phyloP scores from a whole-genome alignment of 2,329 filamentous ascomycete species.

The Aotearoamyces nothofagi region DNA sequence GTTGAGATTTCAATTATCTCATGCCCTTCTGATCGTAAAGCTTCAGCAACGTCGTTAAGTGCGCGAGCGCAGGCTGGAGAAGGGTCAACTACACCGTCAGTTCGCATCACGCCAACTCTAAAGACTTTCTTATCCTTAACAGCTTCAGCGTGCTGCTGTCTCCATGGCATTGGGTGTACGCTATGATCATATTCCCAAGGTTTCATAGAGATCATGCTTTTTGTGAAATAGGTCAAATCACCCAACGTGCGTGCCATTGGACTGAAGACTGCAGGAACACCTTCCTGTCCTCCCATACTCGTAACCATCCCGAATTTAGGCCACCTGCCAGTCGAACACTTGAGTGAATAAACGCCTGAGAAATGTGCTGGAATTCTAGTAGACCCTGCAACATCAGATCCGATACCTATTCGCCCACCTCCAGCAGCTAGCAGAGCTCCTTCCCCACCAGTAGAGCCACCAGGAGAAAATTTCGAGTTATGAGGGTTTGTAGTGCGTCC shows the following conservation, averaged over 20 bases:
- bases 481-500: slow-evolving; percentile 72
- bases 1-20: slow-evolving; percentile 41
- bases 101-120: slow-evolving; percentile 61
- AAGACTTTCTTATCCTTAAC: slow-evolving; percentile 46
- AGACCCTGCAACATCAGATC: slow-evolving; percentile 81
- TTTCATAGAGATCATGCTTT: slow-evolving; percentile 61
- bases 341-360: slow-evolving; percentile 73
- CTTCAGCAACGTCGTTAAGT: slow-evolving; percentile 52
- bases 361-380: slow-evolving; percentile 81
- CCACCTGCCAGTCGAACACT: slow-evolving; percentile 83
- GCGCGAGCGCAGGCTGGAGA: slow-evolving; percentile 72
- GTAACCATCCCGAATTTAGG: slow-evolving; percentile 72
- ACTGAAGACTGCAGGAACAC: slow-evolving; percentile 75
- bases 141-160: slow-evolving; percentile 41
- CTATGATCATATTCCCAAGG: slow-evolving; percentile 83
- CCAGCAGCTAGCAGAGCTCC: slow-evolving; percentile 66
- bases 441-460: slow-evolving; percentile 63
- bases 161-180: slow-evolving; percentile 76
- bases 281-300: slow-evolving; percentile 86
- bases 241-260: slow-evolving; percentile 80
- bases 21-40: slow-evolving; percentile 58
- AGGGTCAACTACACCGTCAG: slow-evolving; percentile 72
- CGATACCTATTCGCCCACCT: slow-evolving; percentile 74
- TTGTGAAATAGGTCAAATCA: slow-evolving; percentile 75
- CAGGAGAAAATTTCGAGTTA: slow-evolving; percentile 69